phyloP scores from a whole-genome alignment of 805 yeast species.

The Myxozyma geophila region DNA sequence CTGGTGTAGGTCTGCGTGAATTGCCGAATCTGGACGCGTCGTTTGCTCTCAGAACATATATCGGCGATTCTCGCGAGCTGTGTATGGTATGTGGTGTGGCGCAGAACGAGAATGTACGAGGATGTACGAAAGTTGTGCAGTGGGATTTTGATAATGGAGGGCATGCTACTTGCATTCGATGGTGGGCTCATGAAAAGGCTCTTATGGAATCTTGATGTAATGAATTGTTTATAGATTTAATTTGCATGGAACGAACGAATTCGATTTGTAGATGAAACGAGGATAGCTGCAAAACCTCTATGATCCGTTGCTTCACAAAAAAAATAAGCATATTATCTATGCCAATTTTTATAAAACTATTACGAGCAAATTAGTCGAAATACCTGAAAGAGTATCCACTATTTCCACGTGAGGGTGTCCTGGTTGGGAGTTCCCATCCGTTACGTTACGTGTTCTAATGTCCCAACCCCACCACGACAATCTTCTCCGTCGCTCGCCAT shows the following conservation, averaged over 20 bases:
- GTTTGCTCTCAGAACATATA: conserved; percentile 16
- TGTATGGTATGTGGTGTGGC: conserved; percentile 35
- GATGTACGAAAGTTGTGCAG: conserved; percentile 12
- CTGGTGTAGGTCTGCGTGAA: conserved; percentile 32
- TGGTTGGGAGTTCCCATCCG: no score
- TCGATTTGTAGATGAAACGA: neutral
- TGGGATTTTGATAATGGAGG: conserved; percentile 35
- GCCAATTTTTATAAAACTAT: no score
- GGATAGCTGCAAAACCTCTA: neutral
- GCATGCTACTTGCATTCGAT: conserved; percentile 29
- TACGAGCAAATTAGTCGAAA: no score
- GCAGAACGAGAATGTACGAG: conserved; percentile 26
- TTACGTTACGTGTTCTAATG: no score
- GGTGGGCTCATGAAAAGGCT: conserved; percentile 38
- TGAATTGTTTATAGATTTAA: conserved; percentile 1
- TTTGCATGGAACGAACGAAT: neutral
- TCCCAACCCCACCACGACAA: neutral
- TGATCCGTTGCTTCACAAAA: no score
- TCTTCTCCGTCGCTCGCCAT: neutral
- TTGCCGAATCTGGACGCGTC: conserved; percentile 31
- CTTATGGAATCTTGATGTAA: conserved; percentile 20
- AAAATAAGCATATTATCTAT: no score
- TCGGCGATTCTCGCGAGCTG: conserved; percentile 22
- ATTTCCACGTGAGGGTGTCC: no score
- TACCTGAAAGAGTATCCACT: no score